Conservation (phyloP, 305 asterid species). For the Solanum hybrid region DNA sequence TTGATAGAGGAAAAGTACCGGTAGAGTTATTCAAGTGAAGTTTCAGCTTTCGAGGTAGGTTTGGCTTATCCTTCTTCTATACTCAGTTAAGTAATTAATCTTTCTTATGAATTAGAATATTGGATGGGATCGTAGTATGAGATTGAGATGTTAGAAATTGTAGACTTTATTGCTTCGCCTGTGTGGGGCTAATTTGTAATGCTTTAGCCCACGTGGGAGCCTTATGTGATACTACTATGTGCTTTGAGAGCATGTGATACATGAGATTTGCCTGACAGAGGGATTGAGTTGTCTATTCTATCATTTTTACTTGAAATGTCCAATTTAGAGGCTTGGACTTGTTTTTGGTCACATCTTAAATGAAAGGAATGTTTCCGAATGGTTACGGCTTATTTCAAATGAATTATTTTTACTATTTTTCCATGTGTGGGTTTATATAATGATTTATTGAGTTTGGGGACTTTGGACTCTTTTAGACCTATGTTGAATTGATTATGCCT, state of each 20-base stretch:
- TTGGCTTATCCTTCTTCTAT: background rate
- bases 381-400: background rate
- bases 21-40: background rate
- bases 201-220: background rate
- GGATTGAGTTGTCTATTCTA: background rate
- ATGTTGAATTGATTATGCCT: background rate
- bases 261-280: background rate
- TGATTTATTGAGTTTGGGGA: background rate
- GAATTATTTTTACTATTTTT: no score
- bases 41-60: background rate
- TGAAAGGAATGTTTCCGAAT: no score
- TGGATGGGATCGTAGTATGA: background rate
- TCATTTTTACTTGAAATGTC: background rate
- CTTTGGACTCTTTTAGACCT: background rate
- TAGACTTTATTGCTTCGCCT: background rate
- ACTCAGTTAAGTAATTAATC: background rate
- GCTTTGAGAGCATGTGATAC: background rate
- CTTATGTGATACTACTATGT: background rate
- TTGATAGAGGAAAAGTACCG: background rate
- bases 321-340: background rate
- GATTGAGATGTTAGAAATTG: background rate
- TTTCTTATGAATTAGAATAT: background rate
- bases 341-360: background rate
- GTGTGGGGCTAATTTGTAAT: background rate
- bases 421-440: background rate